A percentile compares a stretch with the other conserved stretches of the same genome.
phyloP scores from a whole-genome alignment of 352 stramenopile species.

The Phytophthora palmivora region DNA sequence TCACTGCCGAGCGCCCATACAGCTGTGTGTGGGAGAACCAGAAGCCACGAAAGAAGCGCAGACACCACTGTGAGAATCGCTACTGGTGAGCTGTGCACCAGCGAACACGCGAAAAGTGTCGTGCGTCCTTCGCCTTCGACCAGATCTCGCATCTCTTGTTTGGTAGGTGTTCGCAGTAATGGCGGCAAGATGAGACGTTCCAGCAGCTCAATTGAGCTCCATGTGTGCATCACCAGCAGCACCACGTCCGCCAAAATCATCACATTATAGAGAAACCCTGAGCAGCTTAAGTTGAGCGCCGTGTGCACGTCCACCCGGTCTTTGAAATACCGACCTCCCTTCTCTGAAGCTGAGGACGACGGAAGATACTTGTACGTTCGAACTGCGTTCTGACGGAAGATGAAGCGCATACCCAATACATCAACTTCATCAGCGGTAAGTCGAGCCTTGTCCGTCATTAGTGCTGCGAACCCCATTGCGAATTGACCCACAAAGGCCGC shows the following conservation, averaged over 20 bases:
- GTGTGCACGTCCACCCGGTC: slow-evolving; percentile 29
- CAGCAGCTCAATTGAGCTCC: slow-evolving; percentile 38
- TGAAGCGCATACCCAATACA: slow-evolving; percentile 48
- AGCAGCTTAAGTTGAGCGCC: slow-evolving; percentile 56
- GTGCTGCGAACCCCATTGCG: slow-evolving; percentile 33
- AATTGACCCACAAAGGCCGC: slow-evolving; percentile 48
- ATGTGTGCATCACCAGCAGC: slow-evolving; percentile 40
- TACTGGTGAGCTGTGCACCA: slow-evolving; percentile 51
- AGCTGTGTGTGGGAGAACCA: slow-evolving; percentile 60
- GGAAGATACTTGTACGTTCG: slow-evolving; percentile 32
- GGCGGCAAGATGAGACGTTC: slow-evolving; percentile 27
- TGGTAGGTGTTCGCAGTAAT: slow-evolving; percentile 19
- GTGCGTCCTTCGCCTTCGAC: slow-evolving; percentile 22
- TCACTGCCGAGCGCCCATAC: slow-evolving; percentile 47
- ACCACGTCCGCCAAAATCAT: slow-evolving; percentile 45
- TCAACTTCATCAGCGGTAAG: slow-evolving; percentile 52
- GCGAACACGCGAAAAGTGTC: slow-evolving; percentile 45
- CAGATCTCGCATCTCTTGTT: slow-evolving; percentile 31
- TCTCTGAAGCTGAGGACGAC: neutral
- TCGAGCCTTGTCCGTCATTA: slow-evolving; percentile 51
- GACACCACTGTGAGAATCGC: slow-evolving; percentile 37
- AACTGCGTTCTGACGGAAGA: slow-evolving; percentile 54
- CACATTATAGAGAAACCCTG: slow-evolving; percentile 56
- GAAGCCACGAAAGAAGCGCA: slow-evolving; percentile 59
- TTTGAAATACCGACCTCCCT: slow-evolving; percentile 6